Percentiles rank a stretch among this genome's conserved stretches.
Evolutionary conservation across 2,329 filamentous ascomycete genomes (phyloP).

Genomic region (Rutstroemia sydowiana): DNA sequence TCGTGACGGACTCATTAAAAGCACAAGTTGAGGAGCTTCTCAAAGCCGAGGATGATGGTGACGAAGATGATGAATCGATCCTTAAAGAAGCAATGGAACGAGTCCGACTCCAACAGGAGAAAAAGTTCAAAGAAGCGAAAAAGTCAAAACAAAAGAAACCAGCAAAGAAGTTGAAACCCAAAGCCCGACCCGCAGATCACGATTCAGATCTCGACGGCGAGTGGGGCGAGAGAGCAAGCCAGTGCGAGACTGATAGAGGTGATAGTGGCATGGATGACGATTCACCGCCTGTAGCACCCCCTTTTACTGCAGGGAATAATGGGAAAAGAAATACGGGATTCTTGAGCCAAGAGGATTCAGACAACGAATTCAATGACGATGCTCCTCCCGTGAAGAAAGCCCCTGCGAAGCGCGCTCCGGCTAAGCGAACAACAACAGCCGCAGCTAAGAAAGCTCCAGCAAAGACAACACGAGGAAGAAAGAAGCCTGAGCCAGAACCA

Average conservation of each 20-base stretch:
- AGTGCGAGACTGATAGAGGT: constrained; percentile 14
- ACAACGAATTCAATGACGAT: constrained; percentile 36
- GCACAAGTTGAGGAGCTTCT: constrained; percentile 66
- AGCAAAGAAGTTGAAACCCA: constrained; percentile 47
- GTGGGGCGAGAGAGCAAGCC: constrained; percentile 63
- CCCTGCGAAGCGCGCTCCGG: constrained; percentile 29
- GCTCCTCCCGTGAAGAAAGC: constrained; percentile 20
- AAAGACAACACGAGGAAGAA: constrained; percentile 35
- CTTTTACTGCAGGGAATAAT: constrained; percentile 23
- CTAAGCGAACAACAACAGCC: constrained; percentile 31
- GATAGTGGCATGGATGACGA: constrained; percentile 39
- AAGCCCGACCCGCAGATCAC: constrained; percentile 73
- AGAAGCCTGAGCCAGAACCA: constrained; percentile 30
- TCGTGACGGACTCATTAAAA: constrained; percentile 64
- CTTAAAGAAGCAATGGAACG: constrained; percentile 67
- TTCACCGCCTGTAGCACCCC: constrained; percentile 28
- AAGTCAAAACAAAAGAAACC: constrained; percentile 39
- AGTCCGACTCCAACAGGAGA: constrained; percentile 62
- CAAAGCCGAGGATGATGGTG: constrained; percentile 41
- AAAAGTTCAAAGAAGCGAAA: constrained; percentile 58
- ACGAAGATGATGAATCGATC: constrained; percentile 60
- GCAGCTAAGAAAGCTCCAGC: constrained; percentile 32
- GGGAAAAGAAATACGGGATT: not conserved
- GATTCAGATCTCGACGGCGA: constrained; percentile 82
- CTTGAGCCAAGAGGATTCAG: constrained; percentile 40